phyloP scores from a whole-genome alignment of 2,329 filamentous ascomycete genomes.

The Capronia coronata region DNA sequence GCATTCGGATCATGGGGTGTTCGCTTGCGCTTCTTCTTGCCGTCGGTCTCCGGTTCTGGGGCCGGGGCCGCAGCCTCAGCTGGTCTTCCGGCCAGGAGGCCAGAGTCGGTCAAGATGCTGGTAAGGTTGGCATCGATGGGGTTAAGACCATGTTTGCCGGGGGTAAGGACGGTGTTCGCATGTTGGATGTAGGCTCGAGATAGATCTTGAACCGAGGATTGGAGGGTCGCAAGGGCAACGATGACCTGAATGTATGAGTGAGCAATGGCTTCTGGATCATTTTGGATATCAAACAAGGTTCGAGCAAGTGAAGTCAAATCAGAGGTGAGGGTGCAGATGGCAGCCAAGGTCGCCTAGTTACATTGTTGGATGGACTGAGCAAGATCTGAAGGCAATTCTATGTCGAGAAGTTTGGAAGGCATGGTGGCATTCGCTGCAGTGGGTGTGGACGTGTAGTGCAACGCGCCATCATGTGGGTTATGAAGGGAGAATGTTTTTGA shows the following conservation, averaged over 20 bases:
- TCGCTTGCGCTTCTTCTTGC: conserved; percentile 87
- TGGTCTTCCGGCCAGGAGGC: conserved; percentile 37
- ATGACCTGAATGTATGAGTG: conserved; percentile 55
- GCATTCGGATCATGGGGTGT: conserved; percentile 83
- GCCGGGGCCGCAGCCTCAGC: conserved; percentile 29
- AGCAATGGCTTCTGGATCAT: conserved; percentile 30
- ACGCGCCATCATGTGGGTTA: neutral
- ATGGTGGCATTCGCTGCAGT: conserved; percentile 6
- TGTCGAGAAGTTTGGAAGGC: conserved; percentile 2
- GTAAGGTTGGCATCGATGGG: conserved; percentile 50
- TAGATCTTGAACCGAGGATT: conserved; percentile 71
- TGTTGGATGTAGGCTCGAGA: conserved; percentile 81
- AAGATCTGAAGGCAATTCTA: neutral
- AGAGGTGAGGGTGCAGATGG: conserved; percentile 3
- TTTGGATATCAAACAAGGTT: conserved; percentile 2
- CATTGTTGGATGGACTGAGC: neutral
- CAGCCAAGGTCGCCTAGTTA: conserved; percentile 5
- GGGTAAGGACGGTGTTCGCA: conserved; percentile 71
- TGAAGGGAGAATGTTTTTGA: conserved; percentile 13
- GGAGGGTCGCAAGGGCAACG: conserved; percentile 69
- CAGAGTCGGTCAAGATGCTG: conserved; percentile 41
- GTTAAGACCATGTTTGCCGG: conserved; percentile 44
- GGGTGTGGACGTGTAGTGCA: neutral
- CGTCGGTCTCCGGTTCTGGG: conserved; percentile 43
- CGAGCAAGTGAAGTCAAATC: conserved; percentile 9